Conservation (phyloP, 768 basidiomycete genomes). For the Suillus clintonianus region DNA sequence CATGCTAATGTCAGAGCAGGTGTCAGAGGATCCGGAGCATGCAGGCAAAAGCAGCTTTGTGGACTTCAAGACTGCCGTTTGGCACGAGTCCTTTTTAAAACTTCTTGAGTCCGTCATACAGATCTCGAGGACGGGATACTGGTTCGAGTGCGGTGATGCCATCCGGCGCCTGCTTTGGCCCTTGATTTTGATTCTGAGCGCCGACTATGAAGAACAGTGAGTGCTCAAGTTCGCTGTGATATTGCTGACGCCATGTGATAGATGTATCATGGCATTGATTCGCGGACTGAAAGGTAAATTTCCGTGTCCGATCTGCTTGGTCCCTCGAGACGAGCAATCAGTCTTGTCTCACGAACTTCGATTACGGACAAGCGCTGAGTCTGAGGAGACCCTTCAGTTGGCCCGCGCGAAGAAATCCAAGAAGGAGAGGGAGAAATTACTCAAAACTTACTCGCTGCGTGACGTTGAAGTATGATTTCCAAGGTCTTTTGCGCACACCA, state of each 20-base stretch:
- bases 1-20: constrained; percentile 1
- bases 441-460: neutral
- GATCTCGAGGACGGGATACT: constrained; percentile 3
- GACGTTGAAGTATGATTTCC: constrained; percentile 1
- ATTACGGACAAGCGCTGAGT: neutral
- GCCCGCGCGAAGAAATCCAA: neutral
- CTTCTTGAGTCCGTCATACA: constrained; percentile 4
- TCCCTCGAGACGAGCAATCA: constrained; percentile 1
- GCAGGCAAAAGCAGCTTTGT: neutral
- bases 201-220: constrained; percentile 19
- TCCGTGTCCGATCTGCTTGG: constrained; percentile 21
- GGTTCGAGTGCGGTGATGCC: constrained; percentile 1
- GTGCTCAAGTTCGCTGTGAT: neutral
- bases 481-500: neutral
- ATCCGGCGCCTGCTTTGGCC: constrained; percentile 1
- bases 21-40: constrained; percentile 3
- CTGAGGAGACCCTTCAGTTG: neutral
- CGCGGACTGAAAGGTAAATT: constrained; percentile 9
- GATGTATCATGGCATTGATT: constrained; percentile 19
- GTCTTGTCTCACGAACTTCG: neutral
- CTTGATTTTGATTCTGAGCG: constrained; percentile 9
- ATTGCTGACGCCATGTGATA: constrained; percentile 5
- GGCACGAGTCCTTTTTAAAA: constrained; percentile 10
- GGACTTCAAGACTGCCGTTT: constrained; percentile 13
- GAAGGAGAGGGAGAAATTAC: neutral